These are phyloP conservation scores for Arachis hypogaea DNA, from an alignment of 306 rosid species.

Conservation along the genomic window DNA sequence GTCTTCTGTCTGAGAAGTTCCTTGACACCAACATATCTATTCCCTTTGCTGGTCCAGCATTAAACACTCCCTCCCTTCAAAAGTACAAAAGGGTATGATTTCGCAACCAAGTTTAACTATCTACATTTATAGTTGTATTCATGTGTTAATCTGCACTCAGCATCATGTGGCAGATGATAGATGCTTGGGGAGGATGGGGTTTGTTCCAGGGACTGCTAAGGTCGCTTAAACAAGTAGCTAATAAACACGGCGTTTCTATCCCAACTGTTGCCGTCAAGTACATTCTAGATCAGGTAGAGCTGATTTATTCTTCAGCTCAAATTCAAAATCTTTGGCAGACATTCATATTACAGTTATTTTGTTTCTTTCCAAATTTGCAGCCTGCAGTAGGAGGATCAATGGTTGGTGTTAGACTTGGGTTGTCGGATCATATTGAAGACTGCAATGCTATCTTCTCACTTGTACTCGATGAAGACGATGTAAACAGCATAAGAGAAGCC, in stretches of 20 bases:
- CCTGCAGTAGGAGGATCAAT: conserved; percentile 94
- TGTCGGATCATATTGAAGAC: conserved; percentile 86
- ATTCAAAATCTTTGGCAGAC: neutral
- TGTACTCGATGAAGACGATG: conserved; percentile 82
- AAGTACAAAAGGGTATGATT: conserved; percentile 84
- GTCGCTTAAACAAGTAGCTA: conserved; percentile 78
- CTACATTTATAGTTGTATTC: conserved; percentile 4
- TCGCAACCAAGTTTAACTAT: conserved; percentile 26
- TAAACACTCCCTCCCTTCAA: conserved; percentile 94
- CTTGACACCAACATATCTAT: conserved; percentile 81
- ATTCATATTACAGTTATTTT: conserved; percentile 19
- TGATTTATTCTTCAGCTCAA: conserved; percentile 19
- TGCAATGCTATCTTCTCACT: conserved; percentile 76
- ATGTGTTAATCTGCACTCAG: conserved; percentile 23
- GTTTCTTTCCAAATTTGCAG: conserved; percentile 55
- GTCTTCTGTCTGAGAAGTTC: conserved; percentile 90
- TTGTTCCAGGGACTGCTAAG: conserved; percentile 82
- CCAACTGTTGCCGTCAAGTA: conserved; percentile 84
- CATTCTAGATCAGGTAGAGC: conserved; percentile 77
- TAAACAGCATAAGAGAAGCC: conserved; percentile 74
- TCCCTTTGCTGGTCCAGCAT: conserved; percentile 86
- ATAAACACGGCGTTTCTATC: conserved; percentile 82
- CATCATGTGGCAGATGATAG: conserved; percentile 71
- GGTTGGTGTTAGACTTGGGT: conserved; percentile 94
- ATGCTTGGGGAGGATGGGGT: conserved; percentile 98